A percentile compares a stretch with the other conserved stretches of the same genome.
Conservation (phyloP, 257 asterid genomes). For the Gentiana straminea region DNA sequence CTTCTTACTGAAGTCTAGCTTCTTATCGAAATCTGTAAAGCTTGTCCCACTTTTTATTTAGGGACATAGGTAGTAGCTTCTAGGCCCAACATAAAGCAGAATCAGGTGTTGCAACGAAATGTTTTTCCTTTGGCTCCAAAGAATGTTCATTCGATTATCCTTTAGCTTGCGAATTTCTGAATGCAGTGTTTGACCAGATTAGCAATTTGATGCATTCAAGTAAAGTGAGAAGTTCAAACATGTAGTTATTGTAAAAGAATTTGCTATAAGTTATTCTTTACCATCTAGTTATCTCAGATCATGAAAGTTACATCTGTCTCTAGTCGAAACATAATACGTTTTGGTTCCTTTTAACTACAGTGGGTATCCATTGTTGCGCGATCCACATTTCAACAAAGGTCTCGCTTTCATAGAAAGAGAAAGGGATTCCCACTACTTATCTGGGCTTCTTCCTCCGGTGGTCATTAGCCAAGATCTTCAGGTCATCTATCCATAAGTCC, state of each 20-base stretch:
- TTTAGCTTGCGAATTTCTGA: too few relatives aligned
- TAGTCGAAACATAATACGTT: neutral
- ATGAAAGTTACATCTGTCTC: neutral
- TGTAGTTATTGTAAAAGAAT: neutral
- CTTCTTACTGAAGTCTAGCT: too few relatives aligned
- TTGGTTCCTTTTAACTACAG: constrained; percentile 27
- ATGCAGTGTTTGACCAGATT: too few relatives aligned
- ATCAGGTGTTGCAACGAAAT: too few relatives aligned
- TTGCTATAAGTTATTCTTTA: neutral
- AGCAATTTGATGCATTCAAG: too few relatives aligned
- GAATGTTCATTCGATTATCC: too few relatives aligned
- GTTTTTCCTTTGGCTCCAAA: too few relatives aligned
- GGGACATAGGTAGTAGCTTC: too few relatives aligned
- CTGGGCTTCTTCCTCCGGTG: constrained; percentile 97
- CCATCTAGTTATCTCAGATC: neutral
- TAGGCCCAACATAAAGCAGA: too few relatives aligned
- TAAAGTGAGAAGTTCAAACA: too few relatives aligned
- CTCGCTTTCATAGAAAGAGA: constrained; percentile 85
- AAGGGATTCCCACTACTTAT: constrained; percentile 88
- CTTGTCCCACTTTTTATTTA: too few relatives aligned
- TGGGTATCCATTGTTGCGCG: constrained; percentile 95
- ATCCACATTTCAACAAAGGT: constrained; percentile 96
- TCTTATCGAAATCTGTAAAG: too few relatives aligned
- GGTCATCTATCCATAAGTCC: constrained; percentile 26
- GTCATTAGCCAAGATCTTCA: constrained; percentile 66